Evolutionary conservation across 1,139 yeast species (phyloP).

Genomic region (Arxiozyma heterogenica): DNA sequence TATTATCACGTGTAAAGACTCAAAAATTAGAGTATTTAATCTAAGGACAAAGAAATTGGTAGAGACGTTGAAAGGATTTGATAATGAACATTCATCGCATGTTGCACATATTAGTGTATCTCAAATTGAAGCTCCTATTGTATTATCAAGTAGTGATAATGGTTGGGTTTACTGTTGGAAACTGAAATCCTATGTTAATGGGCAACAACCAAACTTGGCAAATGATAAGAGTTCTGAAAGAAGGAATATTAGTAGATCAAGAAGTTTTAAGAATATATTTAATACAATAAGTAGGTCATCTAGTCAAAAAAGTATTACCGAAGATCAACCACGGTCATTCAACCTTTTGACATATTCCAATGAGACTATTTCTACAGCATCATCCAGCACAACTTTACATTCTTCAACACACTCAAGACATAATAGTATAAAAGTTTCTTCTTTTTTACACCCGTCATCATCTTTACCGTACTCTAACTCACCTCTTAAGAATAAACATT

Average conservation of each 20-base stretch:
- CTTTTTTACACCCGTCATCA: slow-evolving; percentile 15
- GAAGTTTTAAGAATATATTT: slow-evolving; percentile 62
- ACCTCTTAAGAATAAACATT: slow-evolving; percentile 32
- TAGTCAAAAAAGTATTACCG: slow-evolving; percentile 13
- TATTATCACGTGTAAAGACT: slow-evolving; percentile 69
- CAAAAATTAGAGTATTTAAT: slow-evolving; percentile 61
- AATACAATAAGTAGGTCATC: slow-evolving; percentile 25
- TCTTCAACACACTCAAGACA: not conserved
- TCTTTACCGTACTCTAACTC: not conserved
- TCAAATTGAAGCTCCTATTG: slow-evolving; percentile 12
- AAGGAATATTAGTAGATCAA: slow-evolving; percentile 39
- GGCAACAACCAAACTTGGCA: not conserved
- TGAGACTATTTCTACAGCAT: not conserved
- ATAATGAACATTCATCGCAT: slow-evolving; percentile 63
- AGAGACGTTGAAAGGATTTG: slow-evolving; percentile 63
- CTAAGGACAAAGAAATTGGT: slow-evolving; percentile 48
- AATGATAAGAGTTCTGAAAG: slow-evolving; percentile 1
- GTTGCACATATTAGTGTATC: slow-evolving; percentile 37
- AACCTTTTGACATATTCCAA: not conserved
- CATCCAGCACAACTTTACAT: not conserved
- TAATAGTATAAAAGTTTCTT: slow-evolving; percentile 9
- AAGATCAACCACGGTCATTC: slow-evolving; percentile 6
- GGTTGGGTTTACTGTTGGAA: slow-evolving; percentile 33
- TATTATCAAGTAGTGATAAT: slow-evolving; percentile 41
- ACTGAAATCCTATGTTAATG: slow-evolving; percentile 14